Evolutionary conservation across 208 protist species (phyloP).

Genomic region (Trypanosoma cruzi): DNA sequence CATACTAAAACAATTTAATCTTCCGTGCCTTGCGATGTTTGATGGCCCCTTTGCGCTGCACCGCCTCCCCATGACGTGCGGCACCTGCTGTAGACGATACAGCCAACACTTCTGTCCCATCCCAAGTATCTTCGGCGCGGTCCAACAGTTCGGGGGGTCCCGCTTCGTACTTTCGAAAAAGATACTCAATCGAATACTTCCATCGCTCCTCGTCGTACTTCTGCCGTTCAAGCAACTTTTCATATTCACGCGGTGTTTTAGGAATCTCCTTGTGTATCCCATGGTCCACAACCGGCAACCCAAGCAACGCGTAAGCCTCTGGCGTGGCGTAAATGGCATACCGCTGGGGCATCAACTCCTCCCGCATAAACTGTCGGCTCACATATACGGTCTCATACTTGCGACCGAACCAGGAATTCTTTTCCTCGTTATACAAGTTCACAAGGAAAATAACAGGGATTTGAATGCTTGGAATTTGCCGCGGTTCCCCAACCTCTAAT

Average conservation of each 20-base stretch:
- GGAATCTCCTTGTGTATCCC: constrained; percentile 83
- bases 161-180: constrained; percentile 86
- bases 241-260: constrained; percentile 73
- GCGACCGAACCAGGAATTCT: constrained; percentile 67
- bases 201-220: constrained; percentile 89
- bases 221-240: constrained; percentile 86
- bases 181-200: constrained; percentile 90
- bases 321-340: constrained; percentile 89
- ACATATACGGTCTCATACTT: constrained; percentile 91
- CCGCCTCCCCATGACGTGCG: constrained; percentile 39
- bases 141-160: constrained; percentile 84
- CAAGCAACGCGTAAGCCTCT: constrained; percentile 83
- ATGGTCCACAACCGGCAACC: constrained; percentile 80
- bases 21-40: constrained; percentile 91
- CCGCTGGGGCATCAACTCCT: constrained; percentile 85
- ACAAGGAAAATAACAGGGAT: constrained; percentile 89
- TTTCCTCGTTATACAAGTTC: constrained; percentile 79
- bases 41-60: constrained; percentile 73
- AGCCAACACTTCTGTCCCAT: constrained; percentile 62
- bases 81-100: constrained; percentile 27
- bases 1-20: constrained; percentile 83
- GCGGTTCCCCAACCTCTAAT: constrained; percentile 85
- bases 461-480: constrained; percentile 63
- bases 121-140: constrained; percentile 64
- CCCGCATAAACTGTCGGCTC: constrained; percentile 52